These are phyloP conservation scores for Eimeria sp. DNA, from an alignment of 169 alveolate genomes.

Conservation along the genomic window DNA sequence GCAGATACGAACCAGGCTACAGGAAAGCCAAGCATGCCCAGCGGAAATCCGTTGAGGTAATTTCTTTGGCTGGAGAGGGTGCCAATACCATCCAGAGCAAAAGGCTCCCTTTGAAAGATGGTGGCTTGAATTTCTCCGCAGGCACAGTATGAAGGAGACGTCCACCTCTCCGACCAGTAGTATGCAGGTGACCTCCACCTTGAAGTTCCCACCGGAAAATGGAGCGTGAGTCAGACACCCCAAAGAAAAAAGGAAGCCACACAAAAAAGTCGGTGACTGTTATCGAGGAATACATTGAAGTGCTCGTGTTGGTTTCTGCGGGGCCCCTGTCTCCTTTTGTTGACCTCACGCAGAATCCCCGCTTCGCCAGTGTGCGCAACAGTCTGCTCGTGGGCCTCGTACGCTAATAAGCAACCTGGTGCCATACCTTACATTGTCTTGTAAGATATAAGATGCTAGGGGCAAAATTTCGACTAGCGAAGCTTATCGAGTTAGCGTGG, in stretches of 20 bases:
- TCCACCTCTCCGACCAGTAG: background rate
- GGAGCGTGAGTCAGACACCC: background rate
- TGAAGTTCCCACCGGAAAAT: background rate
- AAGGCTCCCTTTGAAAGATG: background rate
- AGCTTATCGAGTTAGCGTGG: background rate
- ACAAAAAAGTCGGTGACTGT: background rate
- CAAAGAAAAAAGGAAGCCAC: background rate
- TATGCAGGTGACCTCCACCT: slow-evolving; percentile 4
- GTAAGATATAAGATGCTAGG: background rate
- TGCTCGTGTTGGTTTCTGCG: background rate
- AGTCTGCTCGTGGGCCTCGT: background rate
- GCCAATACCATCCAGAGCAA: background rate
- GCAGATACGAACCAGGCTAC: background rate
- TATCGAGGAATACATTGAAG: slow-evolving; percentile 7
- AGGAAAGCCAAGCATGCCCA: background rate
- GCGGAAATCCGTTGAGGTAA: background rate
- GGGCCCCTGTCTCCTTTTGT: slow-evolving; percentile 14
- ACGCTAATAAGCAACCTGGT: background rate
- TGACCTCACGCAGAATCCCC: background rate
- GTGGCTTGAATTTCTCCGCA: background rate
- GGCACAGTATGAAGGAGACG: background rate
- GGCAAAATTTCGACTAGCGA: background rate
- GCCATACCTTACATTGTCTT: background rate
- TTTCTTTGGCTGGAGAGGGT: background rate
- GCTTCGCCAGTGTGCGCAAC: background rate